A percentile compares a stretch with the other conserved stretches of the same genome.
phyloP scores from a whole-genome alignment of 352 stramenopile genomes.

The Phytopythium chamaehyphon region DNA sequence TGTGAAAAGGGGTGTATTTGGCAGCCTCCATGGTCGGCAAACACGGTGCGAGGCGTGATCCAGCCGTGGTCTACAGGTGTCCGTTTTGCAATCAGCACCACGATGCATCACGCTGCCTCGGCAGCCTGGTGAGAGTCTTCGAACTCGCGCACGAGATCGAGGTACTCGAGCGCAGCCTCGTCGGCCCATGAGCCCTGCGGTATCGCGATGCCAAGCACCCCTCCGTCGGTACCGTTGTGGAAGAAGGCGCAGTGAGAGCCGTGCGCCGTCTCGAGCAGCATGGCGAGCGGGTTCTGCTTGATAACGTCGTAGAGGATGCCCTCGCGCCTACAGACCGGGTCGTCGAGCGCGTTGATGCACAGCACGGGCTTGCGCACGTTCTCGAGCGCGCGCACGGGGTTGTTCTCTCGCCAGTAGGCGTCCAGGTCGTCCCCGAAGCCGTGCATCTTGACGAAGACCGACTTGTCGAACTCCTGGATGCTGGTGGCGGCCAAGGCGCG shows the following conservation, averaged over 20 bases:
- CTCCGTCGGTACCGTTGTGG: slow-evolving; percentile 15
- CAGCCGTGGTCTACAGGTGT: not conserved
- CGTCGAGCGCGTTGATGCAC: slow-evolving; percentile 44
- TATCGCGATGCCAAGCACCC: too few species aligned
- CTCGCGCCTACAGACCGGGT: slow-evolving; percentile 37
- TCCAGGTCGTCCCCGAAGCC: slow-evolving; percentile 30
- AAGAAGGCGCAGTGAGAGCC: slow-evolving; percentile 44
- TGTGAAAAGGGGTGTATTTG: too few species aligned
- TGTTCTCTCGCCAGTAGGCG: slow-evolving; percentile 34
- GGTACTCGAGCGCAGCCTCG: slow-evolving; percentile 52
- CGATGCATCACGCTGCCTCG: not conserved
- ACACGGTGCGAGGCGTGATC: too few species aligned
- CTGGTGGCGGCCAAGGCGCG: slow-evolving; percentile 20
- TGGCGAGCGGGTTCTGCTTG: slow-evolving; percentile 19
- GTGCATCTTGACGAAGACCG: slow-evolving; percentile 38
- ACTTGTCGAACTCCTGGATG: slow-evolving; percentile 34
- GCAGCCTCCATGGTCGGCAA: too few species aligned
- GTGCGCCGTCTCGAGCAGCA: slow-evolving; percentile 30
- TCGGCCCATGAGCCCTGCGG: slow-evolving; percentile 63
- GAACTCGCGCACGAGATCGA: slow-evolving; percentile 50
- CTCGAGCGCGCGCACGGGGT: slow-evolving; percentile 30
- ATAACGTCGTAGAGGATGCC: slow-evolving; percentile 31
- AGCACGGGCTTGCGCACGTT: slow-evolving; percentile 25
- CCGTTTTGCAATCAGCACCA: not conserved
- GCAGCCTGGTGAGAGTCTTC: not conserved